Evolutionary conservation across 1,139 yeast species (phyloP).

Genomic region (Debaryomyces sp.): DNA sequence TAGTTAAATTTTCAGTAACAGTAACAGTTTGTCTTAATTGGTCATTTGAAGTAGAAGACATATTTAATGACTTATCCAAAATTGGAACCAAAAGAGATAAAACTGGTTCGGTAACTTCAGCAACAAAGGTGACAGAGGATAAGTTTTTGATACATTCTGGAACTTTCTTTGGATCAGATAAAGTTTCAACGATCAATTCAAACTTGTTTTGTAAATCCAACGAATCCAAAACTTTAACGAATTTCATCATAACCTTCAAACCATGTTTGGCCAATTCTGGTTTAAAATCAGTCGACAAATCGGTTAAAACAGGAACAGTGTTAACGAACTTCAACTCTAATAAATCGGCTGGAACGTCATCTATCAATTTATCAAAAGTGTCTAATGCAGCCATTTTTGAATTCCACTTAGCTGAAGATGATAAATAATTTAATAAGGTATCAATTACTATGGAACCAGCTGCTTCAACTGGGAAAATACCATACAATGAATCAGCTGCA

Average conservation of each 20-base stretch:
- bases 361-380: slow-evolving; percentile 70
- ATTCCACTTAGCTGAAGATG: slow-evolving; percentile 92
- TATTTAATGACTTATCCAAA: slow-evolving; percentile 84
- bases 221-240: slow-evolving; percentile 84
- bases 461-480: slow-evolving; percentile 78
- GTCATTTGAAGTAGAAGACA: slow-evolving; percentile 90
- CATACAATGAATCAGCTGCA: slow-evolving; percentile 67
- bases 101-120: slow-evolving; percentile 97
- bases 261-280: slow-evolving; percentile 94
- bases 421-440: slow-evolving; percentile 61
- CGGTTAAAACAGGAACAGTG: slow-evolving; percentile 83
- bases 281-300: slow-evolving; percentile 91
- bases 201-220: slow-evolving; percentile 87
- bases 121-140: slow-evolving; percentile 94
- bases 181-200: slow-evolving; percentile 82
- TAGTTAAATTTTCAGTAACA: slow-evolving; percentile 92
- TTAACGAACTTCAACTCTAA: slow-evolving; percentile 79
- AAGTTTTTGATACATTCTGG: slow-evolving; percentile 87
- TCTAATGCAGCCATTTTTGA: slow-evolving; percentile 80
- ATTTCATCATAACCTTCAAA: slow-evolving; percentile 63
- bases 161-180: slow-evolving; percentile 87
- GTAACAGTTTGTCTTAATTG: slow-evolving; percentile 96
- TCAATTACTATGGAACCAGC: slow-evolving; percentile 70
- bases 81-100: slow-evolving; percentile 89
- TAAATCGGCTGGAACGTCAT: slow-evolving; percentile 82